Evolutionary conservation across 1,284 basidiomycete genomes (phyloP).

Genomic region (Cryptococcus neoformans): DNA sequence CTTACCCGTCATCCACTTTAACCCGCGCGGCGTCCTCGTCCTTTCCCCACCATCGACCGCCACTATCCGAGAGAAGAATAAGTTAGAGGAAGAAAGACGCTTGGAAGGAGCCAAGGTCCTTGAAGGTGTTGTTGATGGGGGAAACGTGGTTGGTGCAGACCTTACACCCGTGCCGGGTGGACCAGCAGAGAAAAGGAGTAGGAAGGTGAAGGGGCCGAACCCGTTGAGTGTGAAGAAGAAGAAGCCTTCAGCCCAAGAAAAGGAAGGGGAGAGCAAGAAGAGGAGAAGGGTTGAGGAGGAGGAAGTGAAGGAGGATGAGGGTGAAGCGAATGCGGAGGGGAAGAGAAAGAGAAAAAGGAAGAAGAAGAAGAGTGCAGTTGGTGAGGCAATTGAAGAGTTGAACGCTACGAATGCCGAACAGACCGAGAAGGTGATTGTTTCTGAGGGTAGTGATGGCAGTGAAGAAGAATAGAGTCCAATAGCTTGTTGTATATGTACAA

Average conservation of each 20-base stretch:
- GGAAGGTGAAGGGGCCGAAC: conserved; percentile 81
- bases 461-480: conserved; percentile 11
- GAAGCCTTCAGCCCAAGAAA: conserved; percentile 43
- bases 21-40: conserved; percentile 79
- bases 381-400: conserved; percentile 35
- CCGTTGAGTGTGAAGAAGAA: conserved; percentile 92
- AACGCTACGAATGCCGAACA: conserved; percentile 36
- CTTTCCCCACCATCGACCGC: conserved; percentile 78
- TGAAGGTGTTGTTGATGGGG: conserved; percentile 39
- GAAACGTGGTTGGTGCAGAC: conserved; percentile 56
- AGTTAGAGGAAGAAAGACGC: conserved; percentile 51
- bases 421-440: not conserved
- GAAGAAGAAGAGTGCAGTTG: conserved; percentile 38
- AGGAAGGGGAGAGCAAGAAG: conserved; percentile 7
- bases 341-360: conserved; percentile 38
- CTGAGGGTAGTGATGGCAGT: conserved; percentile 7
- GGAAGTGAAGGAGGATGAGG: conserved; percentile 17
- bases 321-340: conserved; percentile 3
- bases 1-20: conserved; percentile 82
- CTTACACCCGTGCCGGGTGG: not conserved
- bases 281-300: conserved; percentile 9
- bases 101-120: conserved; percentile 43
- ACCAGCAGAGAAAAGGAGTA: conserved; percentile 59
- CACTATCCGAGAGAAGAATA: conserved; percentile 66
- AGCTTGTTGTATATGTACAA: too few relatives aligned